A percentile compares a stretch with the other conserved stretches of the same genome.
Conservation (phyloP, 2,329 filamentous ascomycete species). For the Fusarium mangiferae region DNA sequence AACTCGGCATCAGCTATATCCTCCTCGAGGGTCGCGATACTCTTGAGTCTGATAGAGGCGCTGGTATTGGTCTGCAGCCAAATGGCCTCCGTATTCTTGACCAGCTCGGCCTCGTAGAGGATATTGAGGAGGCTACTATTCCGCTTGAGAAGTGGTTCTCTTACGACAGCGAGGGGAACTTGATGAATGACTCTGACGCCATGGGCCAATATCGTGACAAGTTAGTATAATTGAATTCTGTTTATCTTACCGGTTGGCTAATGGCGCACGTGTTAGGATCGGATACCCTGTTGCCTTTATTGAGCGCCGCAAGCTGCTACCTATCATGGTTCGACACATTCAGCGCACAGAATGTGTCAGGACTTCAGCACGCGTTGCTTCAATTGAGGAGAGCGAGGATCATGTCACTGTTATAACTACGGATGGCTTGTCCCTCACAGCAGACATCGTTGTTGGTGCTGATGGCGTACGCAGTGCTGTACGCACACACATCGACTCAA, state of each 20-base stretch:
- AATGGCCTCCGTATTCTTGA: background rate
- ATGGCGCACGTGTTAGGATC: background rate
- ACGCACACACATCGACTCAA: background rate
- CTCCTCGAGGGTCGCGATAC: background rate
- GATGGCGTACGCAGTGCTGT: background rate
- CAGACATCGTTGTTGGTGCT: background rate
- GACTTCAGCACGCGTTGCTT: background rate
- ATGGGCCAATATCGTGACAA: background rate
- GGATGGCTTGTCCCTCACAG: background rate
- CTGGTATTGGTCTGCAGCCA: background rate
- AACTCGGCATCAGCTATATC: background rate
- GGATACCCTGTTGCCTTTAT: background rate
- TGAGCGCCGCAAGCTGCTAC: background rate
- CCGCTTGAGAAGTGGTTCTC: background rate
- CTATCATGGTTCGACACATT: background rate
- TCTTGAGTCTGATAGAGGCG: constrained; percentile 1
- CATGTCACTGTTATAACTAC: background rate
- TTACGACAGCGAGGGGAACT: background rate
- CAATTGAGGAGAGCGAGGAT: background rate
- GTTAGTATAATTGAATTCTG: background rate
- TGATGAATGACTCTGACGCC: background rate
- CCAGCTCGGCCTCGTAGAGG: background rate
- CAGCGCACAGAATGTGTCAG: background rate
- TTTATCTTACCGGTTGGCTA: background rate
- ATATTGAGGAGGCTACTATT: background rate